Evolutionary conservation across 805 yeast species (phyloP), one percentile per base, ranked within the genome.

Genomic region (Kodamaea kakaduensis): DNA sequence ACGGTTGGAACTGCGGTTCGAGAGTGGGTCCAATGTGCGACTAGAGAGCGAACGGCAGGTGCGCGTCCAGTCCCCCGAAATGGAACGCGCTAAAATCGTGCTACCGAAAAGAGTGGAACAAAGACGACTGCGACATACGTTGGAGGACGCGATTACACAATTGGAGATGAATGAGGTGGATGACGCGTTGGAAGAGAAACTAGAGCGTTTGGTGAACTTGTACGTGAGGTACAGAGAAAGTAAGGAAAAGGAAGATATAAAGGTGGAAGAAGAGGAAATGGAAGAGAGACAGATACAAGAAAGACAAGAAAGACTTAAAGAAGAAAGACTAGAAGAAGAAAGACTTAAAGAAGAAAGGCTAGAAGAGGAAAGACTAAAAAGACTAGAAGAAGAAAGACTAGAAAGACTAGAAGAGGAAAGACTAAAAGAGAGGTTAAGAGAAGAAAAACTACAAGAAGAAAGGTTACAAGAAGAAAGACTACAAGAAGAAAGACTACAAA

Each of bases 61-160:
- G n/a, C n/a, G n/a, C n/a, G n/a, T n/a, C n/a, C n/a, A n/a, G n/a
- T n/a, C n/a, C n/a, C n/a, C n/a, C n/a, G n/a, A n/a, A n/a, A n/a
- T n/a, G n/a, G n/a, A n/a, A n/a, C 29, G 29, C 9, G 7, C 5
- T 9, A 26, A 26, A 16, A 26, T 26, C 15, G 29, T 26, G 9
- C 19, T 26, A 5, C 29, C 29, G 9, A 26, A n/a, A 48, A 43
- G 17, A 27, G 24, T 5, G 26, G 24, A 31, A 37, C 9, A 3
- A 25, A 31, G 25, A 16, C 31, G 20, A 8, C 34, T 27, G 28
- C 32, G 31, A 20, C 33, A 15, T 14, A 13, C 18, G 9, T 8
- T 35, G 15, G 40, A 34, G 17, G 33, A 28, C n/a, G 36, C 37
- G 10, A 41, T 41, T 5, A 14, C 7, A 15, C 30, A 34, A 18